Conservation (phyloP, 2,329 filamentous ascomycete species). For the Graphiopsis chlorocephala region DNA sequence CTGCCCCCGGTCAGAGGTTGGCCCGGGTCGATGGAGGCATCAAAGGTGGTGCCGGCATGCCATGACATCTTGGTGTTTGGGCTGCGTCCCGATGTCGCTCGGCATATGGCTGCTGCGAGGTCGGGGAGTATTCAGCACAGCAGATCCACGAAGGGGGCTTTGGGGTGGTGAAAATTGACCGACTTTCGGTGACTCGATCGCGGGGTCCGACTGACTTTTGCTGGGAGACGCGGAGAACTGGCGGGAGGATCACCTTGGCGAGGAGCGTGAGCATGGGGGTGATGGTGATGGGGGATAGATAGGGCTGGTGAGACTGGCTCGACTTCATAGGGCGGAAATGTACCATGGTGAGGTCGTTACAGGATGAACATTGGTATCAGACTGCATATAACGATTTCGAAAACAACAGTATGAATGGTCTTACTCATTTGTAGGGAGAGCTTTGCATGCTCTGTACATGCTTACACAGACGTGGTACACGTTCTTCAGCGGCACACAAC, state of each 20-base stretch:
- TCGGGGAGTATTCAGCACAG: slow-evolving; percentile 10
- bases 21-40: slow-evolving; percentile 20
- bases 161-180: not conserved
- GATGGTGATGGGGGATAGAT: not conserved
- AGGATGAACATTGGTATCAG: not conserved
- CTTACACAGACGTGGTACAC: not conserved
- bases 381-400: not conserved
- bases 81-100: slow-evolving; percentile 17
- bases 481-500: not conserved
- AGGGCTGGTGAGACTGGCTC: not conserved
- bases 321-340: not conserved
- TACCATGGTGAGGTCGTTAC: not conserved
- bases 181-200: slow-evolving; percentile 9
- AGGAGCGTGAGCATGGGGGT: not conserved
- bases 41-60: slow-evolving; percentile 25
- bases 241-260: not conserved
- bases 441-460: not conserved
- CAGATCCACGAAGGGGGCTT: not conserved
- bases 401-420: not conserved
- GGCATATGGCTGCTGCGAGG: slow-evolving; percentile 12
- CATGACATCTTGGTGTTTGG: slow-evolving; percentile 25
- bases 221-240: not conserved
- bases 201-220: not conserved
- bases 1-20: slow-evolving; percentile 2
- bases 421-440: not conserved